Conservation (phyloP, 305 asterid genomes). For the Solanum hybrid region DNA sequence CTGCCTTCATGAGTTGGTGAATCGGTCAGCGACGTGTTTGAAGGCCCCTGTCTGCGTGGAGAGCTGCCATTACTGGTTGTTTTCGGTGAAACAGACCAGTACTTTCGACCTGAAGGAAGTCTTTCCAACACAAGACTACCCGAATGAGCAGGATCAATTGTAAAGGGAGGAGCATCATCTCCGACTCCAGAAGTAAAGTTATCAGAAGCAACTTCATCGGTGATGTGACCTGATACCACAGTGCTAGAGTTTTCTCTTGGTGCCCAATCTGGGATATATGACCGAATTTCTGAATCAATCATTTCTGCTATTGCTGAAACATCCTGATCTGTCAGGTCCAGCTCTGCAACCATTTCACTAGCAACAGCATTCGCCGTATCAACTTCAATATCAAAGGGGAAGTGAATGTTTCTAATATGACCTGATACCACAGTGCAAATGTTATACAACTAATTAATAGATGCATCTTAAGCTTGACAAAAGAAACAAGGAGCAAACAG, state of each 20-base stretch:
- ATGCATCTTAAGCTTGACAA: background rate
- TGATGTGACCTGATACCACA: conserved; percentile 1
- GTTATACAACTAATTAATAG: background rate
- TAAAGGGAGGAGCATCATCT: conserved; percentile 26
- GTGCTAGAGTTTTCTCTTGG: conserved; percentile 34
- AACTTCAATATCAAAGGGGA: conserved; percentile 82
- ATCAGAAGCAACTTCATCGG: conserved; percentile 35
- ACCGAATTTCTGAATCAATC: conserved; percentile 78
- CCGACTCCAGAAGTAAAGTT: conserved; percentile 13
- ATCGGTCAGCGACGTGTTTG: conserved; percentile 15
- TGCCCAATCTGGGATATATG: conserved; percentile 76
- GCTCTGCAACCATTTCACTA: conserved; percentile 97
- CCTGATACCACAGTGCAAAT: conserved; percentile 30
- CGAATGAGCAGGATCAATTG: conserved; percentile 31
- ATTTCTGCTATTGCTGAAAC: conserved; percentile 73
- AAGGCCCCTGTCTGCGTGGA: conserved; percentile 31
- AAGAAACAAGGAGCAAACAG: conserved; percentile 17
- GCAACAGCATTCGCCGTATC: conserved; percentile 93
- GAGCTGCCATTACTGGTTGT: conserved; percentile 42
- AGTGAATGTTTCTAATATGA: conserved; percentile 80
- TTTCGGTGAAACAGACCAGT: conserved; percentile 78
- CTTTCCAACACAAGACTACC: conserved; percentile 47
- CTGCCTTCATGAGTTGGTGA: conserved; percentile 38
- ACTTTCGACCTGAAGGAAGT: conserved; percentile 70
- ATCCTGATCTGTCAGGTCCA: conserved; percentile 81